These are phyloP conservation scores for Tetracentron sinense DNA, from an alignment of 164 flowering plant genomes.

Conservation along the genomic window DNA sequence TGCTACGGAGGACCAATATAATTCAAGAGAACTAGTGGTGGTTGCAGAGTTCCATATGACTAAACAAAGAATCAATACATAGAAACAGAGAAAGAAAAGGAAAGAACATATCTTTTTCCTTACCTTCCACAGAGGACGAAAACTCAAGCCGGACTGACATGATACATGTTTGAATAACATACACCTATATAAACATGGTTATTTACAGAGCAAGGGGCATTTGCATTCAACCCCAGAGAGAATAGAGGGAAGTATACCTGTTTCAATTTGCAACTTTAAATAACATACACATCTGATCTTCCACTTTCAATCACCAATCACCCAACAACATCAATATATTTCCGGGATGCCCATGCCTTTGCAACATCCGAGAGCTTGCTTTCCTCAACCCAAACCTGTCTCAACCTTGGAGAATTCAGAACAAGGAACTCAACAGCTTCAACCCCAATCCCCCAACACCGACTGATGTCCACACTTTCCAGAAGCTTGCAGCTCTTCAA, in stretches of 20 bases:
- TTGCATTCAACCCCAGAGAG: background rate
- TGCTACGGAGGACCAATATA: background rate
- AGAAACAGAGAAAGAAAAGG: background rate
- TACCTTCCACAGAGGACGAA: background rate
- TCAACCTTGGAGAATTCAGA: constrained; percentile 36
- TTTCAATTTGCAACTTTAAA: background rate
- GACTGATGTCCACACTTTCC: constrained; percentile 41
- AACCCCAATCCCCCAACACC: constrained; percentile 42
- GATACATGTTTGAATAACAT: background rate
- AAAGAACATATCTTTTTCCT: no score
- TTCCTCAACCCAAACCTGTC: constrained; percentile 49
- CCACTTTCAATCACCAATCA: constrained; percentile 16
- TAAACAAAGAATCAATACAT: background rate
- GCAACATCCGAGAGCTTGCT: constrained; percentile 54
- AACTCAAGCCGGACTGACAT: background rate
- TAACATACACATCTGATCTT: background rate
- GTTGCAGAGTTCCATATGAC: background rate
- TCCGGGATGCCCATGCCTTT: constrained; percentile 30
- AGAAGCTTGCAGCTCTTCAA: constrained; percentile 48
- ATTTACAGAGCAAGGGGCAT: background rate
- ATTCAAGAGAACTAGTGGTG: background rate
- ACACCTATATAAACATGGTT: background rate
- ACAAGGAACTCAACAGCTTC: constrained; percentile 51
- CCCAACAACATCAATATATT: constrained; percentile 37
- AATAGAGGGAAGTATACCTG: constrained; percentile 3